These are phyloP conservation scores for Blepharisma japonicum DNA, from an alignment of 73 alveolate species.

Conservation along the genomic window DNA sequence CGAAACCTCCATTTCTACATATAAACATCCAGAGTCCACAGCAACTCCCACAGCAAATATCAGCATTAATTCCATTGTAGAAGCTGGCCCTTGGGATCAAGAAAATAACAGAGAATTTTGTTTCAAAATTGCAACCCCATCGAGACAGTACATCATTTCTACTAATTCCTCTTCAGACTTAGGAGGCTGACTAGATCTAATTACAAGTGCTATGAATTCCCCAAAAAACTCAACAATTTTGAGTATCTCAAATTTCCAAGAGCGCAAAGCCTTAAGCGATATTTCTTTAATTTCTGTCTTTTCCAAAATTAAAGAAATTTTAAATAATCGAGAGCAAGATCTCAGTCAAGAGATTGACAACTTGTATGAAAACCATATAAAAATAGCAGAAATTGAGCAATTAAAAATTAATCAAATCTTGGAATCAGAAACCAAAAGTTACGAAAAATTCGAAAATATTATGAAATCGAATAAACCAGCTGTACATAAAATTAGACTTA, in stretches of 20 bases:
- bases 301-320: neutral
- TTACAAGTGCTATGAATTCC: too few relatives aligned
- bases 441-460: neutral
- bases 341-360: neutral
- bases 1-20: neutral
- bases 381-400: neutral
- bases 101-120: neutral
- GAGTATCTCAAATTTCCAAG: too few relatives aligned
- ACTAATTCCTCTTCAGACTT: neutral
- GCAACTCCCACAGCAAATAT: neutral
- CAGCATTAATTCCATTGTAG: neutral
- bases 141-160: neutral
- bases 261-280: neutral
- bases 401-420: neutral
- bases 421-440: neutral
- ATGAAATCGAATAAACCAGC: neutral
- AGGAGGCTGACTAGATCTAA: neutral
- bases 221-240: too few relatives aligned
- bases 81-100: neutral
- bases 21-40: neutral
- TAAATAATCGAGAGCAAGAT: neutral
- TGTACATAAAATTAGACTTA: neutral
- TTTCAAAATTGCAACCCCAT: neutral
- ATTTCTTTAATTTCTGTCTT: neutral
- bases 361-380: neutral